Evolutionary conservation across 805 yeast species (phyloP).

Genomic region (Spencermartinsiella europaea): DNA sequence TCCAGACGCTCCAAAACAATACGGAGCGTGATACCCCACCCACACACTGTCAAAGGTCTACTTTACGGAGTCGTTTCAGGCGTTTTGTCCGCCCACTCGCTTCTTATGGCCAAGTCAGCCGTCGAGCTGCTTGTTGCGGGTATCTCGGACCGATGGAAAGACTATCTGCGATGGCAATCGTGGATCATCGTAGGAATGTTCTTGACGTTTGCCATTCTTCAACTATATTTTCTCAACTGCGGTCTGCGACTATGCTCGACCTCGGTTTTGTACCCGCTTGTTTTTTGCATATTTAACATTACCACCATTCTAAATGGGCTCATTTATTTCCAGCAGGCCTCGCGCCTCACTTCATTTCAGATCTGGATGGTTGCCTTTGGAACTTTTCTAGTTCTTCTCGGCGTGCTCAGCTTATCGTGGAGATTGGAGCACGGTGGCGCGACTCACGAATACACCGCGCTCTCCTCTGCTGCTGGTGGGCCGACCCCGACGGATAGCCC

Average conservation of each 20-base stretch:
- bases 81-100: slow-evolving; percentile 75
- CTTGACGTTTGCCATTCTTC: slow-evolving; percentile 60
- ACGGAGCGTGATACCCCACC: not conserved
- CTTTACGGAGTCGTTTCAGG: slow-evolving; percentile 69
- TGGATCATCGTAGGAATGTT: slow-evolving; percentile 52
- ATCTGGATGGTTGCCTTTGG: slow-evolving; percentile 46
- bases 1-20: not conserved
- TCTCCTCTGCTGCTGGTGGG: not conserved
- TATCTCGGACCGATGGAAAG: slow-evolving; percentile 33
- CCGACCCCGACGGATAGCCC: not conserved
- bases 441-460: not conserved
- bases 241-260: slow-evolving; percentile 70
- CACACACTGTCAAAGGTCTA: slow-evolving; percentile 43
- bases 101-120: slow-evolving; percentile 77
- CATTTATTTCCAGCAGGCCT: slow-evolving; percentile 51
- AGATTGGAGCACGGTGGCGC: slow-evolving; percentile 25
- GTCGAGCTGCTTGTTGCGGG: slow-evolving; percentile 60
- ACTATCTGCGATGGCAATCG: slow-evolving; percentile 38
- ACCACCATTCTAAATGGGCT: slow-evolving; percentile 62
- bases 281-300: slow-evolving; percentile 77
- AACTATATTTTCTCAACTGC: slow-evolving; percentile 65
- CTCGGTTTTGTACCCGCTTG: slow-evolving; percentile 74
- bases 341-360: slow-evolving; percentile 32
- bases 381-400: slow-evolving; percentile 40
- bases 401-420: slow-evolving; percentile 65